Evolutionary conservation across 306 rosid species (phyloP).

Genomic region (Rosa multiflora): DNA sequence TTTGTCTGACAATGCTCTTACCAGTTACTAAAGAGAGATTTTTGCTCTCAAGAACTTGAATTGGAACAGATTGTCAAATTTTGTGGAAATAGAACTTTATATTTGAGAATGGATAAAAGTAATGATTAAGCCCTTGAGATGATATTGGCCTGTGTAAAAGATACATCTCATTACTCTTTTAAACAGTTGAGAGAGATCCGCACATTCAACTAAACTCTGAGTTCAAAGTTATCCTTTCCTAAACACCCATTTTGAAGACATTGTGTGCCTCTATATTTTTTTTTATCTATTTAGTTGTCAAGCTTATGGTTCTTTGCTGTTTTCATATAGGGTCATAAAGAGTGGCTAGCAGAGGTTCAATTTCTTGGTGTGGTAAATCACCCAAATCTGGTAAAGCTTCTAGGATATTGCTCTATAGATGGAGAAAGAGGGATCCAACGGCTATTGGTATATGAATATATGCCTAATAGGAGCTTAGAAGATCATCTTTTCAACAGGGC

Average conservation of each 20-base stretch:
- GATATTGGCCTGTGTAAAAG: background rate
- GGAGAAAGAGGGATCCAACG: constrained; percentile 78
- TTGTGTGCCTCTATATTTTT: background rate
- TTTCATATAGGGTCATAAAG: constrained; percentile 62
- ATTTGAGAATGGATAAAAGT: background rate
- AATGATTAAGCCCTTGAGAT: background rate
- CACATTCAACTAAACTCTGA: background rate
- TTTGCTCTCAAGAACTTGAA: background rate
- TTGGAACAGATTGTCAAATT: background rate
- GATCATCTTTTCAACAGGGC: constrained; percentile 72
- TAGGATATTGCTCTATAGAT: constrained; percentile 79
- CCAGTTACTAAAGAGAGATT: background rate
- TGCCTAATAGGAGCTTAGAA: constrained; percentile 85
- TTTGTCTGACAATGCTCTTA: background rate
- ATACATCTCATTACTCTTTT: background rate
- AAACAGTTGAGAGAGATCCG: background rate
- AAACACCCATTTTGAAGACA: background rate
- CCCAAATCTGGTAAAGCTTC: constrained; percentile 80
- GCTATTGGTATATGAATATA: constrained; percentile 77
- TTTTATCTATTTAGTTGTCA: background rate
- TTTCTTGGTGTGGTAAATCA: constrained; percentile 80
- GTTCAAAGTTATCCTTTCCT: background rate
- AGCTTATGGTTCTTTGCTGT: constrained; percentile 15
- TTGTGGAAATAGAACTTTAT: background rate
- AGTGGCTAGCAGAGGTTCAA: constrained; percentile 97